Evolutionary conservation across 2,329 filamentous ascomycete genomes (phyloP), one percentile per base, ranked within the genome.

Genomic region (Aspergillus phoenicis): DNA sequence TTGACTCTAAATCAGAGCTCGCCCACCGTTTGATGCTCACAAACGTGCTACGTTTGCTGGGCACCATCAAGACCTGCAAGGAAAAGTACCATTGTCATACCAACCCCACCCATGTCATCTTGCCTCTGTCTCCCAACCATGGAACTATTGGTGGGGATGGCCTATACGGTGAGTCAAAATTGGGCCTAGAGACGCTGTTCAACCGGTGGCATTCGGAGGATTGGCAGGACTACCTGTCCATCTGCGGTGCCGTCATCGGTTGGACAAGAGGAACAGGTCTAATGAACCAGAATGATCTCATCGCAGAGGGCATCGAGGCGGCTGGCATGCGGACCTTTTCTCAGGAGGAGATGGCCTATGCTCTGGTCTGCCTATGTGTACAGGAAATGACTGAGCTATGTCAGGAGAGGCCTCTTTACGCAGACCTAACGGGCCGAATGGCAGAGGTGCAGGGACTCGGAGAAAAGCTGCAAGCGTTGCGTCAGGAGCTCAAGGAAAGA

Each of bases 81-180:
- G 30, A 28, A 6, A 10, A 13, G 2, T 8, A 36, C 2, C 15
- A 11, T 1, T 41, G 33, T 17, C 17, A 15, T 17, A 55, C 41
- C 8, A 43, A 43, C 22, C 58, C 58, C 6, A 56, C 58, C 5
- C 41, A 39, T 15, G 52, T 60, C 3, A 15, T 60, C 2, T 36
- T 60, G 6, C 52, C 58, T 7, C 36, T 60, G 4, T 60, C 58
- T 11, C 58, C 58, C 2, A 60, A 60, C 13, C 58, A 60, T 11
- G 58, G 58, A 6, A 43, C 48, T 13, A 38, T 60, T 4, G 58
- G 58, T 3, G 51, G 51, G 0, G 58, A 60, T 22, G 58, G 58
- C 10, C 58, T 60, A 10, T 60, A 60, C 33, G 30, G 41, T 17
- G 58, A 60, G 43, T 60, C 58, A 1, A 60, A 60, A 43, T 20